Evolutionary conservation across 2,329 filamentous ascomycete genomes (phyloP), one percentile per base, ranked within the genome.

Genomic region (Exserohilum rostratum): DNA sequence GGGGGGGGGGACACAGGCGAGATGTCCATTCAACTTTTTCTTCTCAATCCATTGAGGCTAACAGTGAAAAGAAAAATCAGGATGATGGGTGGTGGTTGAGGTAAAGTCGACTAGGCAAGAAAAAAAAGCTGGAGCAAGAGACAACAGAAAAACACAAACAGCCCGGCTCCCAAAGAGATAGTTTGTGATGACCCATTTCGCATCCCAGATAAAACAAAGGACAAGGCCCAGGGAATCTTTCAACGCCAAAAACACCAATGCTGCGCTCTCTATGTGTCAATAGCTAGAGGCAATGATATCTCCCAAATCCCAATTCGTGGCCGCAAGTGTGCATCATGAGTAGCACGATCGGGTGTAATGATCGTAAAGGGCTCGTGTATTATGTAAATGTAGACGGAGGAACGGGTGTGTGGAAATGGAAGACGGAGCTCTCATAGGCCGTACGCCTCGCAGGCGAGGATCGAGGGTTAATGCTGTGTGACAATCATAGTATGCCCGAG

Each of bases 401-500:
- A 51, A 51, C 12, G 43, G 34, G 40, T 17, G 50, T 40, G 52
- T 46, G 43, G 35, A 55, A 34, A 13, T 43, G 34, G 20, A 55
- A 39, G 46, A 30, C 52, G 46, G 29, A 55, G 34, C 51, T 50
- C 46, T 50, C 34, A 42, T 53, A 53, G 55, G 53, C 59, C 49
- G 59, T 73, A 69, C 71, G 67, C 64, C 71, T 68, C 70, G 63
- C 60, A 62, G 60, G 64, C 58, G 66, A 69, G 57, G 61, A 62
- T 60, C 65, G 60, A 40, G 49, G 42, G 57, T 54, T 50, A 58
- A 61, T 60, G 56, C 39, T 47, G 47, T 38, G 15, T 29, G 56
- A 51, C 52, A 39, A 51, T 39, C 68, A 82, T 67, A 99, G 86
- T 76, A 99, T 98, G 65, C 95, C 95, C 18, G 95, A 98, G 77